A percentile compares a stretch with the other conserved stretches of the same genome.
phyloP scores from a whole-genome alignment of 116 monocot species.

The Posidonia oceanica region DNA sequence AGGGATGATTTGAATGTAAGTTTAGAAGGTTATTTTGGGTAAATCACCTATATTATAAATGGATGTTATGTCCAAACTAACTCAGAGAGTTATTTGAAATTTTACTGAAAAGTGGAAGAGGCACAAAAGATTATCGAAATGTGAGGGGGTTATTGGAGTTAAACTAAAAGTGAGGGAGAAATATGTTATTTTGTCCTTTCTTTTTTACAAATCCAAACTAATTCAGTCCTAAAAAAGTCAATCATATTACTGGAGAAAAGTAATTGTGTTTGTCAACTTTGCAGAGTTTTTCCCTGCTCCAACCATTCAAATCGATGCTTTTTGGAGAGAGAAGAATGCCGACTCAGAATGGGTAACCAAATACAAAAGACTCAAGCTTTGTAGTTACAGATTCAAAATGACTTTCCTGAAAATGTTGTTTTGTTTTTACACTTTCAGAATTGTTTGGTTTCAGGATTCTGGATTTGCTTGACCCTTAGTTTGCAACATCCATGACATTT shows the following conservation, averaged over 20 bases:
- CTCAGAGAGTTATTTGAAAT: too few species aligned
- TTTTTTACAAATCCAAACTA: not conserved
- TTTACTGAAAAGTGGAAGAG: too few species aligned
- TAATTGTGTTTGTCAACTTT: constrained; percentile 5
- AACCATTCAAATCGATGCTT: constrained; percentile 48
- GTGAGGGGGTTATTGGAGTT: too few species aligned
- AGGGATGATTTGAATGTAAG: too few species aligned
- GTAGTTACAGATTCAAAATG: not conserved
- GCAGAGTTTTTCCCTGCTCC: constrained; percentile 39
- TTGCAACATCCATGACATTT: not conserved
- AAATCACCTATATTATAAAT: too few species aligned
- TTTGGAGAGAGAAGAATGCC: constrained; percentile 84
- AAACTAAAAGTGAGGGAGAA: too few species aligned
- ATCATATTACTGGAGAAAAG: not conserved
- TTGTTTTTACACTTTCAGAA: too few species aligned
- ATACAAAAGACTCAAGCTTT: constrained; percentile 1
- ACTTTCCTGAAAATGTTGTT: too few species aligned
- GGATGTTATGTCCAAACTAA: too few species aligned
- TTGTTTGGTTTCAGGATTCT: too few species aligned
- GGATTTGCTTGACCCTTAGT: not conserved
- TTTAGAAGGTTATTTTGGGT: too few species aligned
- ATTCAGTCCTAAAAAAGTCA: not conserved
- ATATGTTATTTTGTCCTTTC: not conserved
- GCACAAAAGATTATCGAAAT: too few species aligned
- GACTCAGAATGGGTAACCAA: constrained; percentile 84